phyloP scores from a whole-genome alignment of 2,329 filamentous ascomycete genomes.

The Aspergillus pseudoterreus region DNA sequence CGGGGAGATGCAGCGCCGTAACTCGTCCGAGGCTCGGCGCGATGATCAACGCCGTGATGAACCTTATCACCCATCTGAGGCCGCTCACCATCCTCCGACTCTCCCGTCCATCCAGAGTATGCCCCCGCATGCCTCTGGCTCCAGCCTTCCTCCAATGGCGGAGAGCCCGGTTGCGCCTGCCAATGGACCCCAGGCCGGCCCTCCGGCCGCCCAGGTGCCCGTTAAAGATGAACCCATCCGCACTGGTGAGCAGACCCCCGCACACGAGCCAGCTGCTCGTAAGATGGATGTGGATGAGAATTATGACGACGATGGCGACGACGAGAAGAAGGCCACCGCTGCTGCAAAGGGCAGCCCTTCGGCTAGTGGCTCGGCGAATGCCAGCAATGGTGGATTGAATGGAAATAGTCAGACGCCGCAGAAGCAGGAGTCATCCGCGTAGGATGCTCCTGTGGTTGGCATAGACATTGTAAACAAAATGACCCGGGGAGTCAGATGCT shows the following conservation, averaged over 20 bases:
- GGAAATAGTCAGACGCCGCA: conserved; percentile 26
- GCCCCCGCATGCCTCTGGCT: conserved; percentile 45
- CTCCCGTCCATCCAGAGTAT: conserved; percentile 50
- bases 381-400: conserved; percentile 23
- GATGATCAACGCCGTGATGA: conserved; percentile 71
- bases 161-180: conserved; percentile 39
- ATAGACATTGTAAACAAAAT: background rate
- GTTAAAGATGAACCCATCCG: conserved; percentile 53
- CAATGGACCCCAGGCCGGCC: conserved; percentile 40
- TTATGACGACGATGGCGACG: conserved; percentile 91
- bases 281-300: conserved; percentile 98
- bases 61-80: conserved; percentile 86
- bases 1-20: conserved; percentile 67
- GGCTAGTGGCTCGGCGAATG: conserved; percentile 26
- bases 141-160: conserved; percentile 57
- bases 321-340: conserved; percentile 57
- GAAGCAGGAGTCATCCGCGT: conserved; percentile 29
- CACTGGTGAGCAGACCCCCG: conserved; percentile 44
- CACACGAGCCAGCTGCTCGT: conserved; percentile 78
- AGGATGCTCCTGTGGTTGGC: background rate
- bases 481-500: background rate
- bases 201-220: conserved; percentile 49
- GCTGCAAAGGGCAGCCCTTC: conserved; percentile 34
- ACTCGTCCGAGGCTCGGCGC: conserved; percentile 68
- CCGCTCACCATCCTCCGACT: conserved; percentile 75